Conservation (phyloP, 345 rosid genomes). For the Eucalyptus lansdowneana region DNA sequence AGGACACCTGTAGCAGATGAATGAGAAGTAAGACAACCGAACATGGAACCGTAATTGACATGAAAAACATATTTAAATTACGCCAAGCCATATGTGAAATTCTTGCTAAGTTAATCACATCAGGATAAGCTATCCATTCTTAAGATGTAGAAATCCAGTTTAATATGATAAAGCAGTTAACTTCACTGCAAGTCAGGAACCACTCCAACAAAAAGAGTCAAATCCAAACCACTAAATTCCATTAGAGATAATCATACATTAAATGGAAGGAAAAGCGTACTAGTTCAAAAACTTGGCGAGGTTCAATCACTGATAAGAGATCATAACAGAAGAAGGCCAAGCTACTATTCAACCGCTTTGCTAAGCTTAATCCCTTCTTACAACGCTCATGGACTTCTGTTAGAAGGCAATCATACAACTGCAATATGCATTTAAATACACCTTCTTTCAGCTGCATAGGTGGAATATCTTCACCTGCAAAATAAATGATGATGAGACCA, state of each 20-base stretch:
- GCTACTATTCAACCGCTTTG: conserved; percentile 92
- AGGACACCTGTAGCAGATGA: conserved; percentile 64
- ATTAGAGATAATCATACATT: background rate
- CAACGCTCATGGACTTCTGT: conserved; percentile 98
- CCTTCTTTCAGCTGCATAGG: conserved; percentile 97
- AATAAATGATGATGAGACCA: background rate
- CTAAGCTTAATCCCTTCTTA: conserved; percentile 94
- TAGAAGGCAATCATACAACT: conserved; percentile 89
- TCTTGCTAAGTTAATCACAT: background rate
- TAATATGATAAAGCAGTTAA: background rate
- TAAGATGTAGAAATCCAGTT: background rate
- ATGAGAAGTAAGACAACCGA: background rate
- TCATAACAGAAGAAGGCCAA: conserved; percentile 98
- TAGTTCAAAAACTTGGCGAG: conserved; percentile 96
- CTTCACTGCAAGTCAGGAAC: background rate
- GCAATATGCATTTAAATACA: conserved; percentile 84
- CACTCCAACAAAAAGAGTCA: background rate
- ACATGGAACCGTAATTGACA: background rate
- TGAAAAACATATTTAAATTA: background rate
- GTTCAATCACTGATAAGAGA: conserved; percentile 87
- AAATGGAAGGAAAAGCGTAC: conserved; percentile 26
- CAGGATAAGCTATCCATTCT: background rate
- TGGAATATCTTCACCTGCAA: conserved; percentile 88
- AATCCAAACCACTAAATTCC: background rate
- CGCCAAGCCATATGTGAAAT: background rate